phyloP scores from a whole-genome alignment of 2,329 filamentous ascomycete species.

The Rutstroemia sydowiana region DNA sequence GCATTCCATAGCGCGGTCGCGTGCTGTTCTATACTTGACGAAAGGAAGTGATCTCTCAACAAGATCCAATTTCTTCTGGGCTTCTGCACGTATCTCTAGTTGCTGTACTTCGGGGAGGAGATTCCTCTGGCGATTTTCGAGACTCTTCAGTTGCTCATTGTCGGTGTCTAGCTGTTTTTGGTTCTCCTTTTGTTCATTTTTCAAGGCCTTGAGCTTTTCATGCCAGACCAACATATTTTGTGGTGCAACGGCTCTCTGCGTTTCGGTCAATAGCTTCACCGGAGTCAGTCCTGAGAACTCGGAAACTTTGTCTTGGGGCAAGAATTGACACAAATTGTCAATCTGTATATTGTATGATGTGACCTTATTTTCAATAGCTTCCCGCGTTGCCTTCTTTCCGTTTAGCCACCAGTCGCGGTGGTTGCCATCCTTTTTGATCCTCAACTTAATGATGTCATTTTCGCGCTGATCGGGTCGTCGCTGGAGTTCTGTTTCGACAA shows the following conservation, averaged over 20 bases:
- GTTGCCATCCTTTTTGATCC: constrained; percentile 77
- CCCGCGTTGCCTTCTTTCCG: constrained; percentile 52
- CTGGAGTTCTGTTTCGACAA: constrained; percentile 86
- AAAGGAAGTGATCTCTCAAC: constrained; percentile 60
- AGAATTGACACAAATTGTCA: constrained; percentile 94
- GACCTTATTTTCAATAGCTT: constrained; percentile 60
- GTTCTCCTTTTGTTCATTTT: constrained; percentile 60
- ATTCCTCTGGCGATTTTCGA: constrained; percentile 65
- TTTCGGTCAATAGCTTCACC: constrained; percentile 75
- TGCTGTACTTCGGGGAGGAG: constrained; percentile 79
- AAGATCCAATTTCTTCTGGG: constrained; percentile 55
- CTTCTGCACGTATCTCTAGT: constrained; percentile 65
- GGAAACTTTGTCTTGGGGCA: constrained; percentile 91
- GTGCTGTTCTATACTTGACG: constrained; percentile 54
- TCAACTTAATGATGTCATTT: constrained; percentile 69
- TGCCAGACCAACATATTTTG: constrained; percentile 76
- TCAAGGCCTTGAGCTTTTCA: constrained; percentile 61
- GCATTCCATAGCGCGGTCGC: constrained; percentile 39
- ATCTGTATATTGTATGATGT: constrained; percentile 80
- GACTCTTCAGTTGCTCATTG: constrained; percentile 53
- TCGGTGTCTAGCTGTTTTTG: constrained; percentile 51
- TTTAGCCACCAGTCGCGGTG: constrained; percentile 74
- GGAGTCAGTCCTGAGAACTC: constrained; percentile 84
- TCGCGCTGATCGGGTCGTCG: constrained; percentile 47
- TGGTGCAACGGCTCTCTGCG: constrained; percentile 79